Base-by-base conservation (phyloP, 202 grass and related monocot species). In the Panicum hallii region DNA sequence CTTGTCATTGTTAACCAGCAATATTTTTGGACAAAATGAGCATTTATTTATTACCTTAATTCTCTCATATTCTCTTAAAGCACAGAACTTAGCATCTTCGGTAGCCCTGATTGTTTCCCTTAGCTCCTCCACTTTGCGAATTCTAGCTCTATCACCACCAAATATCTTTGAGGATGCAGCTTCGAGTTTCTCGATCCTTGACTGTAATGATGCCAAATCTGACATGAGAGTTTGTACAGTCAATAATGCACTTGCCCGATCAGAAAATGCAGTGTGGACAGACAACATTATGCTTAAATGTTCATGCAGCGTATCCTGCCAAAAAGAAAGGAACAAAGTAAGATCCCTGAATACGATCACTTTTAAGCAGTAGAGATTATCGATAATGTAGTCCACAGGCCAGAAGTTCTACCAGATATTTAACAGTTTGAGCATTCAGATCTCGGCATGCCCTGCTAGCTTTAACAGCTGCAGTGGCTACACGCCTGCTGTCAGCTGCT, bases 391-490 rank as follows among this genome's bases (percentile, higher is more conserved):
- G 61, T 20, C 55, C 7, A 82, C 41, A 47, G 47, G 36, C 34
- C 45, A 65, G 15, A 50, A 63, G 26, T 72, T 85, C 41, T 91
- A 99, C 96, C 89, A 99, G 82, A 89, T 94, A 89, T 92, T 94
- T 99, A 56, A 99, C 91, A 72, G 96, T 96, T 88, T 99, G 96
- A 47, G 90, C 87, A 94, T 96, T 99, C 82, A 99, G 89, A 87
- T 99, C 97, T 67, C 97, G 88, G 86, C 89, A 92, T 79, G 94
- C 82, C 83, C 97, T 92, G 69, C 97, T 99, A 81, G 97, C 84
- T 92, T 99, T 99, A 87, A 96, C 97, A 77, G 88, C 91, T 88
- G 97, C 93, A 41, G 93, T 99, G 38, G 97, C 97, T 81, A 99
- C 72, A 71, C 71, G 56, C 84, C 94, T 94, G 67, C 87, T 89